These are phyloP conservation scores for Brassica napus DNA, from an alignment of 345 rosid genomes.

Conservation along the genomic window Da-Ae NC_063440.1:19116501-19117000, in stretches of 20 bases:
- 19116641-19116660: constrained; percentile 16
- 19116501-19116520: constrained; percentile 52
- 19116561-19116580: neutral
- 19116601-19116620: neutral
- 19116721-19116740: constrained; percentile 37
- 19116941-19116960: constrained; percentile 3
- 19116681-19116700: constrained; percentile 32
- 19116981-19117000: neutral
- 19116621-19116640: constrained; percentile 4
- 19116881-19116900: constrained; percentile 33
- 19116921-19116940: constrained; percentile 34
- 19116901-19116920: constrained; percentile 27
- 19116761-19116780: neutral
- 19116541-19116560: constrained; percentile 1
- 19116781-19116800: constrained; percentile 6
- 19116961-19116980: neutral
- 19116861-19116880: constrained; percentile 7
- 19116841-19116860: neutral
- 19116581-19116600: neutral
- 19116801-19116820: neutral
- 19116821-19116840: constrained; percentile 19
- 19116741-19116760: constrained; percentile 19
- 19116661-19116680: constrained; percentile 16
- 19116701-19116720: constrained; percentile 36
- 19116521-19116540: constrained; percentile 66